A percentile compares a stretch with the other conserved stretches of the same genome.
These are phyloP conservation scores for Neurospora sp. DNA, from an alignment of 2,329 filamentous ascomycete species.

Conservation along the genomic window DNA sequence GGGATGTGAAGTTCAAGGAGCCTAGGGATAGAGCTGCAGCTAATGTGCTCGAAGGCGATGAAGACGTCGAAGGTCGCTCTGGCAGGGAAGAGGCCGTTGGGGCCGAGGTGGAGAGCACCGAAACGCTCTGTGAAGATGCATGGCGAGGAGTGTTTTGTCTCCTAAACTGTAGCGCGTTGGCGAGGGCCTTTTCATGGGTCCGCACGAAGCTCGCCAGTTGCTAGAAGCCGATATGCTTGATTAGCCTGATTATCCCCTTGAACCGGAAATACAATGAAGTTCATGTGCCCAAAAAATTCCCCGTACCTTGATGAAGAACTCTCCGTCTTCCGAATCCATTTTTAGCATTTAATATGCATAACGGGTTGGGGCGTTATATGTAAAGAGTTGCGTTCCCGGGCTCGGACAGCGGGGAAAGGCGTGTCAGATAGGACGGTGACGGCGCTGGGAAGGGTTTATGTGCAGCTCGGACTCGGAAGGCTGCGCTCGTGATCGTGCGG, in stretches of 20 bases:
- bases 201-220: constrained; percentile 94
- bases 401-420: constrained; percentile 8
- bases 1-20: constrained; percentile 73
- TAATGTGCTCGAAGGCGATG: constrained; percentile 63
- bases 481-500: not conserved
- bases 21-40: constrained; percentile 82
- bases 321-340: constrained; percentile 85
- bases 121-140: constrained; percentile 56
- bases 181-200: constrained; percentile 92
- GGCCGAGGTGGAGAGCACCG: constrained; percentile 36
- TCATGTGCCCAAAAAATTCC: not conserved
- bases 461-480: not conserved
- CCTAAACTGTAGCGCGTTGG: constrained; percentile 84
- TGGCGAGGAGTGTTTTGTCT: constrained; percentile 61
- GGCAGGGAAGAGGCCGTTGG: constrained; percentile 48
- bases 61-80: constrained; percentile 53
- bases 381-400: constrained; percentile 14
- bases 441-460: not conserved
- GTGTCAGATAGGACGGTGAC: not conserved
- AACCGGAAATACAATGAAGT: not conserved
- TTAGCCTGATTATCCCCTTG: constrained; percentile 7
- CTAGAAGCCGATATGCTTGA: constrained; percentile 38
- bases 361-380: constrained; percentile 16
- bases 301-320: constrained; percentile 75
- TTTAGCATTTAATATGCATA: constrained; percentile 43